A percentile compares a stretch with the other conserved stretches of the same genome.
These are phyloP conservation scores for Bryum argenteum DNA, from an alignment of 225 moss, liverwort and hornwort species.

Conservation along the genomic window DNA sequence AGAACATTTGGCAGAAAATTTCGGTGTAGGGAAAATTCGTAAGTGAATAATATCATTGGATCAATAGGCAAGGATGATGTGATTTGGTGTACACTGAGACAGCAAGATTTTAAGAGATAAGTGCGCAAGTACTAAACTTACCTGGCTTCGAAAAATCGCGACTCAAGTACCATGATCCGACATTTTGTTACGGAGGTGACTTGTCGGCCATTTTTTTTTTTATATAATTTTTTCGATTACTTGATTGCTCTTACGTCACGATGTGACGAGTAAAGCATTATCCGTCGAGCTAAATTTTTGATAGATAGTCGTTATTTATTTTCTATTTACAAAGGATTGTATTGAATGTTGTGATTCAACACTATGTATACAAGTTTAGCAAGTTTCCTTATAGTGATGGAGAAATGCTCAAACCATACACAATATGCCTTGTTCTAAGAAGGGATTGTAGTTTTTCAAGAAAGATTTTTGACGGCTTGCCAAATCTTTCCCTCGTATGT, in stretches of 20 bases:
- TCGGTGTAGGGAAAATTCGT: neutral
- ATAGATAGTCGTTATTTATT: no score
- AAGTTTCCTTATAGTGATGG: no score
- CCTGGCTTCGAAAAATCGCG: neutral
- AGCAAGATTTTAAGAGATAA: neutral
- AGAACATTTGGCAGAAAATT: neutral
- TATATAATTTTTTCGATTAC: neutral
- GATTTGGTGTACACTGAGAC: conserved; percentile 24
- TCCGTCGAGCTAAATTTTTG: no score
- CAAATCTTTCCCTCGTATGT: no score
- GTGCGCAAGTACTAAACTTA: neutral
- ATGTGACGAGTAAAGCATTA: neutral
- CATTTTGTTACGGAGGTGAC: conserved; percentile 24
- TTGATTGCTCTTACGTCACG: neutral
- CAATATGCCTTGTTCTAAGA: no score
- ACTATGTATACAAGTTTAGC: no score
- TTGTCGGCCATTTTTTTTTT: neutral
- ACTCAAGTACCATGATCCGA: neutral
- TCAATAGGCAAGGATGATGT: conserved; percentile 8
- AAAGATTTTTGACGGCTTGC: no score
- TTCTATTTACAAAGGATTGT: no score
- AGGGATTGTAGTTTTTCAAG: no score
- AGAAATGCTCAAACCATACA: no score
- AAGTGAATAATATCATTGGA: conserved; percentile 6
- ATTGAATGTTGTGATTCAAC: no score